Evolutionary conservation across 805 yeast genomes (phyloP).

Genomic region (Spathaspora hagerdaliae): DNA sequence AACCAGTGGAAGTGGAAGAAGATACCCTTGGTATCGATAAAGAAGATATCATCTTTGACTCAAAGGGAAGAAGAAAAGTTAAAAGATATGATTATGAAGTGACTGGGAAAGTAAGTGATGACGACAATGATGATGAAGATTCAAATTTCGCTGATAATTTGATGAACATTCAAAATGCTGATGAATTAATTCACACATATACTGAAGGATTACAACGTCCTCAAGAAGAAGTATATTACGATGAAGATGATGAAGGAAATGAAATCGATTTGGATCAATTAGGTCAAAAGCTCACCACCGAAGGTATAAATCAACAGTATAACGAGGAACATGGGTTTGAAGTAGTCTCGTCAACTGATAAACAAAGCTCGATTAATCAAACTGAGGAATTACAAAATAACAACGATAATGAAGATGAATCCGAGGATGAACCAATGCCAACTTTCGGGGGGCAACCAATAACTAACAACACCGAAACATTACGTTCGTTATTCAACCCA

Average conservation of each 20-base stretch:
- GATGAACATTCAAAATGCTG: constrained; percentile 15
- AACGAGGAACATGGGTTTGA: constrained; percentile 20
- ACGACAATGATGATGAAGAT: constrained; percentile 21
- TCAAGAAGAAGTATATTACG: constrained; percentile 26
- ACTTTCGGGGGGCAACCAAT: constrained; percentile 36
- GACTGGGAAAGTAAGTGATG: constrained; percentile 20
- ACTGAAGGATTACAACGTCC: constrained; percentile 20
- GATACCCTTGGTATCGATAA: constrained; percentile 27
- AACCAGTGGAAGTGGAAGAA: constrained; percentile 33
- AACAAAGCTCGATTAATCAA: not conserved
- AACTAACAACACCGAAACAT: constrained; percentile 18
- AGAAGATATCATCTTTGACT: constrained; percentile 32
- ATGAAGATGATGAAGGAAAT: constrained; percentile 40
- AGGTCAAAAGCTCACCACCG: constrained; percentile 22
- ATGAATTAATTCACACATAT: constrained; percentile 19
- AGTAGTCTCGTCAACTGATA: constrained; percentile 1
- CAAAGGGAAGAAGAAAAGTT: constrained; percentile 33
- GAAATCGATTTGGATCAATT: constrained; percentile 31
- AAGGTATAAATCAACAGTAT: constrained; percentile 22
- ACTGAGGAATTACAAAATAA: not conserved
- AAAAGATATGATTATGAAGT: constrained; percentile 31
- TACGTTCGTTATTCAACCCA: constrained; percentile 11
- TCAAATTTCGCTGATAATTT: constrained; percentile 7
- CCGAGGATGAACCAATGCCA: constrained; percentile 50
- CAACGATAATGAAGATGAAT: constrained; percentile 5